phyloP scores from a whole-genome alignment of 768 basidiomycete genomes.

The Russula griseocarnosa region DNA sequence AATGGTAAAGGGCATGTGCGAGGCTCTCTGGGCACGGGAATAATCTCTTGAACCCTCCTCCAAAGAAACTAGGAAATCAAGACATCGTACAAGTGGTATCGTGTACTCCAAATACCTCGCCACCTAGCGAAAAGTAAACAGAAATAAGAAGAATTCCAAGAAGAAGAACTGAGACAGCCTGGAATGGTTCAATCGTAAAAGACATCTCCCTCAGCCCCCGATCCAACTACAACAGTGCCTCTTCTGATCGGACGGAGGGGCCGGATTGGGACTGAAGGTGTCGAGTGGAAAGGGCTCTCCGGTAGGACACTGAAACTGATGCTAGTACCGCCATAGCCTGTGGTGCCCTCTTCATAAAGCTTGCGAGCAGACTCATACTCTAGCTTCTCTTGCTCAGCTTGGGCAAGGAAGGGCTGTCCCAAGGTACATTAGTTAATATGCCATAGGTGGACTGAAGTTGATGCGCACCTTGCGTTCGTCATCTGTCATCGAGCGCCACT shows the following conservation, averaged over 20 bases:
- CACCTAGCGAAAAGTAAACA: constrained; percentile 18
- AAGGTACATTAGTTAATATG: constrained; percentile 23
- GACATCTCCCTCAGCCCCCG: constrained; percentile 68
- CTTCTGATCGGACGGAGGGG: constrained; percentile 48
- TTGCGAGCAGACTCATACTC: constrained; percentile 84
- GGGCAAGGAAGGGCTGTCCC: constrained; percentile 79
- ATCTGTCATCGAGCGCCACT: constrained; percentile 91
- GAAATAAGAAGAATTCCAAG: constrained; percentile 8
- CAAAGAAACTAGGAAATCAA: constrained; percentile 12
- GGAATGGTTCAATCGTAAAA: constrained; percentile 20
- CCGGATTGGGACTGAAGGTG: constrained; percentile 37
- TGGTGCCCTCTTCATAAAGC: constrained; percentile 80
- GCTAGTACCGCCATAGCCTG: constrained; percentile 54
- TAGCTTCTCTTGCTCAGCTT: constrained; percentile 93
- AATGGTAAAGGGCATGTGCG: constrained; percentile 4
- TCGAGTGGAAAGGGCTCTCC: constrained; percentile 52
- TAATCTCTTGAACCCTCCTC: background rate
- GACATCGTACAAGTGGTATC: constrained; percentile 23
- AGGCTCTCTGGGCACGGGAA: background rate
- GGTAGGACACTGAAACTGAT: constrained; percentile 83
- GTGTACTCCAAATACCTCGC: constrained; percentile 20
- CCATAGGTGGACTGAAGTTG: constrained; percentile 27
- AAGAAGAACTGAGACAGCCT: constrained; percentile 4
- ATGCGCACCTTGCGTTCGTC: constrained; percentile 80
- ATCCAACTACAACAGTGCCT: constrained; percentile 50